Base-by-base conservation (phyloP, 2,329 filamentous ascomycete species). In the Verticillium nonalfalfae region DNA sequence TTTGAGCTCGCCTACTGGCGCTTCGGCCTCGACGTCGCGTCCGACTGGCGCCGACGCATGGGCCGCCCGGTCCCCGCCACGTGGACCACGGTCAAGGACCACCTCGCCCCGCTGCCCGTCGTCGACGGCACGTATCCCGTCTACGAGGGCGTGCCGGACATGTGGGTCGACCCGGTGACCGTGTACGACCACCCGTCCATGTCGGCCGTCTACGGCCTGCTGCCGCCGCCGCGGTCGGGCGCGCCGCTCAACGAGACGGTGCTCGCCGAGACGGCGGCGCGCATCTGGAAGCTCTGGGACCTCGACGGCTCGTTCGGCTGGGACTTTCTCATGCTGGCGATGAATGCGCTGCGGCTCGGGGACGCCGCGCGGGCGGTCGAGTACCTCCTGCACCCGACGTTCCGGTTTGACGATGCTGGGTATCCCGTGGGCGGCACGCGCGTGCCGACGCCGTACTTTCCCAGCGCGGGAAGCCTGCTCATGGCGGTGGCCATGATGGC, bases 1-100 rank as follows among this genome's bases (percentile, higher is more conserved):
- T 87, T 87, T 61, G 85, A 87, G 71, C 72, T 83, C 6, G 80
- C 84, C 7, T 87, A 87, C 70, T 87, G 84, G 84, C 76, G 81
- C 15, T 87, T 87, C 62, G 85, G 85, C 1, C 75, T 87, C 15
- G 77, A 81, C 31, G 69, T 85, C 1, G 85, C 84, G 3, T 73
- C 75, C 2, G 66, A 71, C 10, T 87, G 85, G 84, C 82, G 81
- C 67, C 62, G 71, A 56, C 74, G 83, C 3, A 79, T 81, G 57
- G 72, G 72, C 2, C 71, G 77, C n/a, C 55, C 73, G 0, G 69
- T 78, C 0, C 83, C 84, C 0, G 56, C 66, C 0, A 66, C 68
- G 2, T 87, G 84, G 84, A 69, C 69, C 0, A 69, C 68, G 1
- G 81, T 86, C 3, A 74, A 76, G 31, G 75, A 82, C 11, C 78